Base-by-base conservation (phyloP, 139 green algal species). In the Chlamydomonas sphaeroides region DNA sequence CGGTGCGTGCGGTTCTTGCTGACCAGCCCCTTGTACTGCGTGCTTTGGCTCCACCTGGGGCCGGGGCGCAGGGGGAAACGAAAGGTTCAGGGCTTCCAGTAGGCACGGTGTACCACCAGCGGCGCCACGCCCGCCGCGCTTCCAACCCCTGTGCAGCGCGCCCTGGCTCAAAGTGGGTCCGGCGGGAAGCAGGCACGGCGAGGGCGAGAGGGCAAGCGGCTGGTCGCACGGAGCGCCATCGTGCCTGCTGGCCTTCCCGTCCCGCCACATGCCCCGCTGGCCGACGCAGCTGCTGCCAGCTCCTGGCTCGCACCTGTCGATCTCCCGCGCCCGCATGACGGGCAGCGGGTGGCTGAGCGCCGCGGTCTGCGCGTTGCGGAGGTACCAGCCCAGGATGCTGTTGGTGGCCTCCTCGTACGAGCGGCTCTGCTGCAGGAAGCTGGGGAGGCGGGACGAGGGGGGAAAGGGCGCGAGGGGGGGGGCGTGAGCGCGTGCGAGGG, bases 261-360 rank as follows among this genome's bases (percentile, higher is more conserved):
- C n/a, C n/a, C n/a, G n/a, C n/a, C n/a, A n/a, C n/a, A n/a, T n/a
- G n/a, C n/a, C n/a, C n/a, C n/a, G n/a, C n/a, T n/a, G n/a, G n/a
- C n/a, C n/a, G n/a, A n/a, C n/a, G n/a, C n/a, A n/a, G n/a, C n/a
- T n/a, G n/a, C n/a, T n/a, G n/a, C n/a, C n/a, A n/a, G n/a, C n/a
- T n/a, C n/a, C n/a, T n/a, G n/a, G n/a, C n/a, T n/a, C 86, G 92
- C 93, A 98, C 35, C 89, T 79, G 87, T 98, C 95, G 17, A 98
- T 90, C 88, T 98, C 95, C 2, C 91, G 68, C 0, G 95, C 95
- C 2, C 95, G 86, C 92, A 98, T 95, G 17, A 98, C 95, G 5
- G 95, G 95, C 35, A 98, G 84, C 10, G 95, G 95, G 81, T 98
- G 95, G 23, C 84, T 93, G 25, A 98, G 88, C 35, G 92, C 92